Base-by-base conservation (phyloP, 805 yeast genomes). In the Sungouiozyma ichnusensis region DNA sequence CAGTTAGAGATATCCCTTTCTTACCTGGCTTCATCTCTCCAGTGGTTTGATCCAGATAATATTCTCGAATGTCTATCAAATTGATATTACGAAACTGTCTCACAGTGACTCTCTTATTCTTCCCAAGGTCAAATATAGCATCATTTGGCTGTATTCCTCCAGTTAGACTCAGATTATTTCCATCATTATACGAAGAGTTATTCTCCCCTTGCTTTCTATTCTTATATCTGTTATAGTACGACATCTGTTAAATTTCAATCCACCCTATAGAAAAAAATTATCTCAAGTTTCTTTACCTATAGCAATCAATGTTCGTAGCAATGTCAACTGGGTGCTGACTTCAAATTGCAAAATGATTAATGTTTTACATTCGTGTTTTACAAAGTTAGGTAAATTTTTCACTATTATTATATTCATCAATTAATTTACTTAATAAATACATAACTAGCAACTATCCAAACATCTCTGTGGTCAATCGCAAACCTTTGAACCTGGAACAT, bases 51-150 rank as follows among this genome's bases (percentile, higher is more conserved):
- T 77, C 75, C 40, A 68, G 69, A 60, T 85, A 88, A 64, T 69
- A 86, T 58, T 88, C 96, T 44, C 97, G 73, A 41, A 88, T 83
- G 53, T 88, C 95, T 13, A 90, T 76, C 49, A 87, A 64, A 29
- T 73, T 74, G 43, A 67, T 65, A 40, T 79, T 78, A 42, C 82
- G 79, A 67, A 77, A 88, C 49, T 73, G 74, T 44, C 86, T 71
- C 15, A 90, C 86, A 0, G 85, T 75, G 27, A 85, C 81, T 42
- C 77, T 74, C 56, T 85, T 86, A 53, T 71, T 78, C 50, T 68
- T 69, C 3, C 79, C 78, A 39, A 76, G 62, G 65, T 74, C 62
- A 40, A 62, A 55, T 15, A 58, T 50, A 3, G 57, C 60, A 47
- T 59, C 63, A 8, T 57, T 48, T 0, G 49, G 47, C n/a, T 53